Evolutionary conservation across 768 basidiomycete species (phyloP).

Genomic region (Tricholoma sp.): DNA sequence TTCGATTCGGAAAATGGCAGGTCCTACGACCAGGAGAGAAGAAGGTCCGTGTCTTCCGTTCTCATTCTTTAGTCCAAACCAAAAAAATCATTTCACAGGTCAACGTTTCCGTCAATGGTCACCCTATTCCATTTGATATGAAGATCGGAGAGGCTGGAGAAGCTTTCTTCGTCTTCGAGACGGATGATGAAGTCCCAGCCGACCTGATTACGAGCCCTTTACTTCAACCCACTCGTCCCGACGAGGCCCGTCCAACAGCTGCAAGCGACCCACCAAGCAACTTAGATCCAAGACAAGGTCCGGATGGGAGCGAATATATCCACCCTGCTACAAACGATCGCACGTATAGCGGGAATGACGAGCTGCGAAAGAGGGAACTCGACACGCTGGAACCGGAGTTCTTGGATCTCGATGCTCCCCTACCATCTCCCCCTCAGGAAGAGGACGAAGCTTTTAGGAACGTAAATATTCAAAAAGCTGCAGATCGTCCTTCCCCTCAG

Average conservation of each 20-base stretch:
- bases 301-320: conserved; percentile 20
- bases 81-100: conserved; percentile 47
- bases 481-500: conserved; percentile 17
- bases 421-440: conserved; percentile 14
- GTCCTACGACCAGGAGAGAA: conserved; percentile 92
- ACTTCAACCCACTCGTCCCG: conserved; percentile 57
- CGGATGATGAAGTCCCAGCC: conserved; percentile 88
- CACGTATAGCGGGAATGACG: conserved; percentile 6
- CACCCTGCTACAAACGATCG: conserved; percentile 4
- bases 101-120: conserved; percentile 81
- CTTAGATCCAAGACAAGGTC: conserved; percentile 36
- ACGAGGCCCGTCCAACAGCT: conserved; percentile 25
- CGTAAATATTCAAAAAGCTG: conserved; percentile 26
- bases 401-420: conserved; percentile 71
- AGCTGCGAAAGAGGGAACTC: conserved; percentile 8
- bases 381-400: conserved; percentile 65
- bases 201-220: conserved; percentile 94
- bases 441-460: conserved; percentile 16
- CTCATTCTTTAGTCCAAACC: neutral
- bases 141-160: conserved; percentile 99
- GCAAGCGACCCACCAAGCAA: conserved; percentile 27
- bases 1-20: conserved; percentile 96
- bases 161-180: conserved; percentile 98
- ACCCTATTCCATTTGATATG: conserved; percentile 89
- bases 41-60: conserved; percentile 45